Conservation (phyloP, 768 basidiomycete species). For the Symmetrospora coprosmae region DNA sequence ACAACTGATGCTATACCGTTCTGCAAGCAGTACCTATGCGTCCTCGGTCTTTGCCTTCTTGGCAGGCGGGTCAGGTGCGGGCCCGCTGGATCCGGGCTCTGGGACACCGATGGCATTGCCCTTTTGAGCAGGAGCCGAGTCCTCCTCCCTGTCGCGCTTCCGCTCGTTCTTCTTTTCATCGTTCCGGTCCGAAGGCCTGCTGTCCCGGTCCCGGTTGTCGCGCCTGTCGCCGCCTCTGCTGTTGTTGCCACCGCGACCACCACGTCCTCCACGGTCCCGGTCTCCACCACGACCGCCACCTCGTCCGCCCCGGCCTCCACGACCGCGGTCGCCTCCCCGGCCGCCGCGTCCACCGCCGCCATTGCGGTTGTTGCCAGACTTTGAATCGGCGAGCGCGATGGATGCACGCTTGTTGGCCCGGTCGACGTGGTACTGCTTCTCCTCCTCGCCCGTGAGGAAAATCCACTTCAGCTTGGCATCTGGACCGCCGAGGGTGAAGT, state of each 20-base stretch:
- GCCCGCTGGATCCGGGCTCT: background rate
- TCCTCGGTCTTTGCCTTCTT: slow-evolving; percentile 16
- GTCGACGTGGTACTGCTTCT: slow-evolving; percentile 26
- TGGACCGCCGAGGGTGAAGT: slow-evolving; percentile 42
- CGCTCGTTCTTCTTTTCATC: background rate
- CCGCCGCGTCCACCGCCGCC: background rate
- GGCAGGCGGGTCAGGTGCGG: background rate
- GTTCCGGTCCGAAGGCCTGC: too few relatives aligned
- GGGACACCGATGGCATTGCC: background rate
- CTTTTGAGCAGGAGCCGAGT: background rate
- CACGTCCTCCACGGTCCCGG: slow-evolving; percentile 14
- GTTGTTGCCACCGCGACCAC: slow-evolving; percentile 1
- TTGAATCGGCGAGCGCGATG: slow-evolving; percentile 12
- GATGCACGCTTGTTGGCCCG: slow-evolving; percentile 25
- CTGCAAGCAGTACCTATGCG: too few relatives aligned
- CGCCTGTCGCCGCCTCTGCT: background rate
- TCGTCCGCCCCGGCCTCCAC: slow-evolving; percentile 26
- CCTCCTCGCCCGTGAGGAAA: slow-evolving; percentile 27
- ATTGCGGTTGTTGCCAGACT: slow-evolving; percentile 3
- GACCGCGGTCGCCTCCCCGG: slow-evolving; percentile 3
- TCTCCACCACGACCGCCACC: slow-evolving; percentile 25
- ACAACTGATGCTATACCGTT: too few relatives aligned
- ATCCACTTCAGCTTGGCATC: background rate
- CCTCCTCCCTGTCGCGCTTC: background rate
- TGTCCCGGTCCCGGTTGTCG: background rate